Evolutionary conservation across 768 basidiomycete genomes (phyloP), one percentile per base, ranked within the genome.

Genomic region (Lactifluus echinatus): DNA sequence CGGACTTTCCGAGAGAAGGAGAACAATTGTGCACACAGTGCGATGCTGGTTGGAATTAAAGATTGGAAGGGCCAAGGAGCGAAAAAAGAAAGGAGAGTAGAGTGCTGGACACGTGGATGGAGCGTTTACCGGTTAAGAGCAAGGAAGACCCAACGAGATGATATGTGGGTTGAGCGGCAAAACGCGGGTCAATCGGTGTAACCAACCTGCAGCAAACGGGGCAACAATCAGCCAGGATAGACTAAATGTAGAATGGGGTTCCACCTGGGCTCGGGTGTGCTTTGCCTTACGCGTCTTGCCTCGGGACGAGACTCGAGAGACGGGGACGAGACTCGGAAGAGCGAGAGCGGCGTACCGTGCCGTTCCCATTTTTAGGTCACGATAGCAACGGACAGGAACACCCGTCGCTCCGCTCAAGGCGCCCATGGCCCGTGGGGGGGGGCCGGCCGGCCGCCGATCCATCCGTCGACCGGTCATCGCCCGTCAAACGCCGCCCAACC

Each of bases 21-120:
- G n/a, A 31, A 19, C n/a, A 40, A 26, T 11, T 1, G 6, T n/a
- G 50, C 59, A 60, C 59, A 24, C 59, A 57, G 59, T 60, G 60
- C 47, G 50, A 34, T 46, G 33, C 39, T 39, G 47, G 40, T 43
- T 12, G 23, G 26, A 42, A 40, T 39, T 31, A 61, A 61, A 33
- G 57, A 61, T n/a, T 33, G 55, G 50, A 46, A 46, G 56, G 29
- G 46, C 3, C 8, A 19, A 40, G 39, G 34, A 34, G 34, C 6
- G 19, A 56, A 56, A 53, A n/a, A 36, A 47, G 15, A 23, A 58
- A 52, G 21, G 56, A 43, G 34, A 24, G 51, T 26, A 15, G 19
- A n/a, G 39, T 12, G 21, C 28, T 51, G 43, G 49, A 37, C 59
- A 60, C 59, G 59, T 60, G 59, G 24, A 19, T 26, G 28, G 31